phyloP scores from a whole-genome alignment of 257 asterid species.

The Anisodus tanguticus region DNA sequence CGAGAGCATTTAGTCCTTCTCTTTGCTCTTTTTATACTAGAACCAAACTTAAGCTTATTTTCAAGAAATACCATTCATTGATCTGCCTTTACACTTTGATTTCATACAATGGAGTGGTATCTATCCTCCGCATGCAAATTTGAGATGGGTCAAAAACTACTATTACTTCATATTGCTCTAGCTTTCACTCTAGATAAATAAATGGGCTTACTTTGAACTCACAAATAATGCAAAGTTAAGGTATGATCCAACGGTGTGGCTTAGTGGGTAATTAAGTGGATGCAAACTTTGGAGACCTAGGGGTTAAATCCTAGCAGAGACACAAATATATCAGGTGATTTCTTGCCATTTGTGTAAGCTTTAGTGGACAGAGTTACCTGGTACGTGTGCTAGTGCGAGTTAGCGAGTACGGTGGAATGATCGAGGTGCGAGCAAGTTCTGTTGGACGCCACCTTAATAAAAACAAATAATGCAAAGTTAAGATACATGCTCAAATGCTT shows the following conservation, averaged over 20 bases:
- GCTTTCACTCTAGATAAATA: background rate
- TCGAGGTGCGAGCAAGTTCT: constrained; percentile 2
- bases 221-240: background rate
- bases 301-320: constrained; percentile 7
- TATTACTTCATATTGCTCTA: background rate
- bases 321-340: background rate
- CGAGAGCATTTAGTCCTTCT: background rate
- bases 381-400: background rate
- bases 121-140: background rate
- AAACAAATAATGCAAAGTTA: background rate
- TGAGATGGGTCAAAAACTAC: constrained; percentile 12
- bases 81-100: background rate
- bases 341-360: background rate
- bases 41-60: constrained; percentile 7
- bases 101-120: background rate
- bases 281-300: background rate
- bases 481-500: constrained; percentile 4
- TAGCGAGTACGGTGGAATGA: background rate
- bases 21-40: background rate
- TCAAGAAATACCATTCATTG: constrained; percentile 2
- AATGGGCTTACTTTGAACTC: background rate
- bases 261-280: background rate
- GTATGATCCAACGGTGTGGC: background rate
- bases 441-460: background rate
- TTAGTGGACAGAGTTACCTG: background rate